Conservation (phyloP, 140 eudicot genomes). For the Bidens hawaiensis region DNA sequence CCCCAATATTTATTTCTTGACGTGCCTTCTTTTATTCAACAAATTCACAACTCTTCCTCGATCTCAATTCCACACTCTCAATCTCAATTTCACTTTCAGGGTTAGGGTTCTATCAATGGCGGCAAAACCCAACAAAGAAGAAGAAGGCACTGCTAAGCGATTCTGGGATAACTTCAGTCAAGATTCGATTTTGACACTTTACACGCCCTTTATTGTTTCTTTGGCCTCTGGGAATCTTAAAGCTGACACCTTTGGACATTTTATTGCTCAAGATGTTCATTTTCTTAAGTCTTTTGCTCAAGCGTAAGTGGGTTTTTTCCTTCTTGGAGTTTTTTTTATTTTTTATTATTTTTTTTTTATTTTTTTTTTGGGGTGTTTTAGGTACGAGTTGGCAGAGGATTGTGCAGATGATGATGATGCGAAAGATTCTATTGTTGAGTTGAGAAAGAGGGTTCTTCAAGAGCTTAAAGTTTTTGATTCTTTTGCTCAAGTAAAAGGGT, state of each 20-base stretch:
- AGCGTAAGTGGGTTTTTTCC: constrained; percentile 42
- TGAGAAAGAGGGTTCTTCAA: constrained; percentile 48
- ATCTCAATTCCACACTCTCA: constrained; percentile 23
- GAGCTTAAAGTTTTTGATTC: constrained; percentile 64
- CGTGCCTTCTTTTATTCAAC: constrained; percentile 25
- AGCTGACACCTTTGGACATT: constrained; percentile 54
- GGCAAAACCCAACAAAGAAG: constrained; percentile 39
- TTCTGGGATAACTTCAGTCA: constrained; percentile 54
- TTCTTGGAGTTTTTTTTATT: background rate
- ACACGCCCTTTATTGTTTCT: constrained; percentile 60
- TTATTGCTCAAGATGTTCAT: constrained; percentile 64
- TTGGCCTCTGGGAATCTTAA: constrained; percentile 77
- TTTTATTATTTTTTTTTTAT: background rate
- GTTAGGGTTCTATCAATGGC: constrained; percentile 29
- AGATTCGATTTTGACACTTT: constrained; percentile 52
- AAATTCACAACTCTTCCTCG: constrained; percentile 19
- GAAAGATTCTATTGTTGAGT: constrained; percentile 46
- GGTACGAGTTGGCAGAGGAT: constrained; percentile 81
- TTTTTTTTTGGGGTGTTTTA: constrained; percentile 17
- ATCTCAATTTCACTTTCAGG: background rate
- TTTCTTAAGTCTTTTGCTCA: constrained; percentile 69
- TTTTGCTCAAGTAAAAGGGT: constrained; percentile 54
- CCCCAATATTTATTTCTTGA: constrained; percentile 27
- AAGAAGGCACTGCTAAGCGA: constrained; percentile 48
- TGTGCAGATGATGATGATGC: constrained; percentile 89